Base-by-base conservation (phyloP, 1,139 yeast species). In the Candida neerlandica region DNA sequence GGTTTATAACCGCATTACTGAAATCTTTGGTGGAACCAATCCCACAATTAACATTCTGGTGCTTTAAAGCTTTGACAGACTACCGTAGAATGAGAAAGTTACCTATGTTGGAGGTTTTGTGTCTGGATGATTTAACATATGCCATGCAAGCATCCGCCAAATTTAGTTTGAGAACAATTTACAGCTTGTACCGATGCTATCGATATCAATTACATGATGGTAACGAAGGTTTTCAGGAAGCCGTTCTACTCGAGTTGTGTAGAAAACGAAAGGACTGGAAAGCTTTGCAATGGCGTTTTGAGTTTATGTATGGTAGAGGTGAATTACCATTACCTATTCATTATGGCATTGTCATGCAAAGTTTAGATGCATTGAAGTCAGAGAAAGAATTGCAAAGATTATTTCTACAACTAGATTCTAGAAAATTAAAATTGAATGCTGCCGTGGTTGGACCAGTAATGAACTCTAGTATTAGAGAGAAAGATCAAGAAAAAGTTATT, bases 261-360 rank as follows among this genome's bases (percentile, higher is more conserved):
- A 83, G 87, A 2, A 67, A 71, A 39, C 64, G 71, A 14, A 73
- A 78, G 40, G 81, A 84, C 55, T 87, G 91, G 87, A 67, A 68
- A 27, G 69, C 77, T 5, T 70, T 89, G 52, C 86, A 85, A 60
- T 59, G 68, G n/a, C 78, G 82, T 45, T 85, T 89, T 59, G 89
- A 86, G 54, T 75, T 73, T 2, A 70, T 86, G 63, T 79, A 82
- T 54, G 85, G 85, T 1, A 68, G 75, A 23, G 85, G 84, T 1
- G 71, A 79, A 40, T 65, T 80, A 21, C 88, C 91, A 3, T 77
- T 77, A 45, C 67, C 79, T 12, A 62, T 70, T 5, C 91, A 87
- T 60, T 88, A 87, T 61, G 76, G 81, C 3, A 76, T 83, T 33
- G 83, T 86, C 4, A 82, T 90, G 81, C 69, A 73, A 48, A 84